phyloP scores from a whole-genome alignment of 2,329 filamentous ascomycete species.

The Colletotrichum truncatum region DNA sequence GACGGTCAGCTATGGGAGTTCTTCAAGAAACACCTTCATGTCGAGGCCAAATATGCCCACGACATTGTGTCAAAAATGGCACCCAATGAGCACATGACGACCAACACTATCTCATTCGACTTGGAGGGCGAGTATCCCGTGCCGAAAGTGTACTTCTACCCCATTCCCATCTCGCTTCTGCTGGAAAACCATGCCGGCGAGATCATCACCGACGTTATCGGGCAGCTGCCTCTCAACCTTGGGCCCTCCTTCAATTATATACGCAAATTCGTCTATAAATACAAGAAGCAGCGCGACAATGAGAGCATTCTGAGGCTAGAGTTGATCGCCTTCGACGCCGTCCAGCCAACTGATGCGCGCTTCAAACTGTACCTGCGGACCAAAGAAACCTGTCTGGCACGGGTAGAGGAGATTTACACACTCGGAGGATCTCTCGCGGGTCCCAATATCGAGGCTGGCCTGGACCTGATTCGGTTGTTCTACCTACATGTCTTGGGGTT shows the following conservation, averaged over 20 bases:
- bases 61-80: slow-evolving; percentile 15
- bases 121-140: slow-evolving; percentile 28
- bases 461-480: slow-evolving; percentile 30
- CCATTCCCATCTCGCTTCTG: slow-evolving; percentile 29
- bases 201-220: slow-evolving; percentile 13
- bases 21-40: slow-evolving; percentile 34
- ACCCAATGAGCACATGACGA: slow-evolving; percentile 20
- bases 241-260: slow-evolving; percentile 31
- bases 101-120: slow-evolving; percentile 35
- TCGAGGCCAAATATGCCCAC: slow-evolving; percentile 12
- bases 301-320: slow-evolving; percentile 12
- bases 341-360: slow-evolving; percentile 37
- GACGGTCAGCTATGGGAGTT: slow-evolving; percentile 27
- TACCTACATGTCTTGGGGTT: slow-evolving; percentile 33
- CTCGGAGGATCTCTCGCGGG: slow-evolving; percentile 33
- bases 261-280: slow-evolving; percentile 5
- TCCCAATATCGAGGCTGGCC: slow-evolving; percentile 18
- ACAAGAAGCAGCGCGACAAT: slow-evolving; percentile 13
- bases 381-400: slow-evolving; percentile 39
- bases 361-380: slow-evolving; percentile 48
- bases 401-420: slow-evolving; percentile 36
- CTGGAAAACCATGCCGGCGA: slow-evolving; percentile 11
- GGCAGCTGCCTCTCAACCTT: slow-evolving; percentile 13
- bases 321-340: slow-evolving; percentile 45
- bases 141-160: slow-evolving; percentile 39